Conservation (phyloP, 306 rosid species). For the cucumber (Cucumis sativus) region DNA sequence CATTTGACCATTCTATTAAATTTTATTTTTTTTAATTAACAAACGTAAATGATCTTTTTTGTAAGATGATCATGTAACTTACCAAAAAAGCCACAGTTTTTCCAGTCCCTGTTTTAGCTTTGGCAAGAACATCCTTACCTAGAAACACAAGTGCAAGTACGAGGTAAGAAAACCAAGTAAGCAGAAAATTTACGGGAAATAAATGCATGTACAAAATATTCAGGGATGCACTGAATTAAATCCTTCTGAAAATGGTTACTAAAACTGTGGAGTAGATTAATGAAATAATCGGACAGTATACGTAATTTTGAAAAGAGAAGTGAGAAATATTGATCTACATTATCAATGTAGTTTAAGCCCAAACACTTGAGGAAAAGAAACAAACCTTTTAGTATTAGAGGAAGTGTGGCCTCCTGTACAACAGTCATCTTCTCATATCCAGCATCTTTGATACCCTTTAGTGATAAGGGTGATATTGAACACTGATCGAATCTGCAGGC, state of each 20-base stretch:
- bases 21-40: no score
- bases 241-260: background rate
- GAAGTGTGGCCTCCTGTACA: slow-evolving; percentile 97
- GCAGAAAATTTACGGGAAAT: background rate
- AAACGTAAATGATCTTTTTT: background rate
- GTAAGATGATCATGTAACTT: slow-evolving; percentile 12
- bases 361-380: slow-evolving; percentile 1
- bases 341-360: background rate
- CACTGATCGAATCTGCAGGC: slow-evolving; percentile 67
- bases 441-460: slow-evolving; percentile 81
- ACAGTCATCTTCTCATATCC: slow-evolving; percentile 94
- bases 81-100: slow-evolving; percentile 98
- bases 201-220: background rate
- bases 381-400: slow-evolving; percentile 71
- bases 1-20: background rate
- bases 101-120: slow-evolving; percentile 95
- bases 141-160: slow-evolving; percentile 17
- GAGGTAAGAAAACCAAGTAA: background rate
- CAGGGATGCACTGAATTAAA: background rate
- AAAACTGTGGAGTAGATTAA: background rate
- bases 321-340: background rate
- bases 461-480: slow-evolving; percentile 55
- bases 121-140: slow-evolving; percentile 98
- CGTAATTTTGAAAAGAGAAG: background rate
- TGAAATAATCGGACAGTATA: background rate